Evolutionary conservation across 768 basidiomycete genomes (phyloP).

Genomic region (Boletus sp.): DNA sequence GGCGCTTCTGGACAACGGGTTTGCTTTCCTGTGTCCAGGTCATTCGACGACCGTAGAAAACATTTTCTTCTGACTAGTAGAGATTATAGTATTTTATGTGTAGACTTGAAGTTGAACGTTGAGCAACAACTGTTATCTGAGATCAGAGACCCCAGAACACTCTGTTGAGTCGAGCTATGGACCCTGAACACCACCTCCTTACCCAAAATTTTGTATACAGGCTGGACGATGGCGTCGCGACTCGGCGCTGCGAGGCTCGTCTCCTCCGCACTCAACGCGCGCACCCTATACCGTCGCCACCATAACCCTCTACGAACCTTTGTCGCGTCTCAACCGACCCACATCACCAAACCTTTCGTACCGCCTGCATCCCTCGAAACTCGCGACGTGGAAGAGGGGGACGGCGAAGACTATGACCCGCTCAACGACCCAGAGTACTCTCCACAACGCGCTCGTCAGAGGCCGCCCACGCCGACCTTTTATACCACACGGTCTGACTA

Average conservation of each 20-base stretch:
- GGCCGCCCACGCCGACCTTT: constrained; percentile 72
- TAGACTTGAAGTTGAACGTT: not conserved
- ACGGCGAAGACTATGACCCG: not conserved
- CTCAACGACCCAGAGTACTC: constrained; percentile 5
- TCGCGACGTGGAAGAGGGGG: constrained; percentile 2
- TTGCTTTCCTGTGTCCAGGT: not conserved
- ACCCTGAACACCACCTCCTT: constrained; percentile 19
- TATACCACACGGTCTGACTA: constrained; percentile 79
- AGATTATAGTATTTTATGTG: not conserved
- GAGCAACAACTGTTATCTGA: not conserved
- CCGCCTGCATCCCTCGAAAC: constrained; percentile 27
- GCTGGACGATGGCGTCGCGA: constrained; percentile 11
- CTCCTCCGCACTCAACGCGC: constrained; percentile 2
- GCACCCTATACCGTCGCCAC: constrained; percentile 2
- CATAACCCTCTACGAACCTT: constrained; percentile 9
- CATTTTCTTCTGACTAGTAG: not conserved
- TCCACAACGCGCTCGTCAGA: constrained; percentile 12
- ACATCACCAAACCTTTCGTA: constrained; percentile 17
- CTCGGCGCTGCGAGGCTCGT: constrained; percentile 4
- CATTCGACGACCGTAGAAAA: not conserved
- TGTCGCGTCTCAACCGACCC: constrained; percentile 1
- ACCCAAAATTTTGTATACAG: constrained; percentile 1
- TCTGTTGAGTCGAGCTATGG: not conserved
- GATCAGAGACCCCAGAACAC: constrained; percentile 15
- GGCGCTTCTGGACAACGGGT: too few relatives aligned